phyloP scores from a whole-genome alignment of 2,329 filamentous ascomycete genomes.

The Ilyonectria robusta region DNA sequence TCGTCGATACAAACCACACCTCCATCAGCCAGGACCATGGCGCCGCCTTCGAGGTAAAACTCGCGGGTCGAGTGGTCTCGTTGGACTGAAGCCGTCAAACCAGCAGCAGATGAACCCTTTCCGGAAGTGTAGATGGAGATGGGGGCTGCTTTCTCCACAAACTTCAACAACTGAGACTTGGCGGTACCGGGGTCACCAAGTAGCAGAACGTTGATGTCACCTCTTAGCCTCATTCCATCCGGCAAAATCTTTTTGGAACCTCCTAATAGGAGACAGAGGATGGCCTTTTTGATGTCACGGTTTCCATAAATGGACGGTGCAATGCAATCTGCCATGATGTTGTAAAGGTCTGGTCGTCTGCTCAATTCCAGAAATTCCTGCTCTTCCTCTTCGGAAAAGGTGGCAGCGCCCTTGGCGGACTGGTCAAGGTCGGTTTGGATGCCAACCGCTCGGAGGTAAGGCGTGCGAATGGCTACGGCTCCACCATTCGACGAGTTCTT shows the following conservation, averaged over 20 bases:
- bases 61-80: slow-evolving; percentile 92
- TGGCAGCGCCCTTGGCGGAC: slow-evolving; percentile 84
- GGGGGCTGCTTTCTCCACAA: slow-evolving; percentile 95
- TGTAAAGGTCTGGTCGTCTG: slow-evolving; percentile 91
- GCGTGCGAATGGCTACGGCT: slow-evolving; percentile 94
- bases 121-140: slow-evolving; percentile 99
- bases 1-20: slow-evolving; percentile 99
- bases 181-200: slow-evolving; percentile 98
- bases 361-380: slow-evolving; percentile 96
- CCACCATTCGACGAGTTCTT: slow-evolving; percentile 81
- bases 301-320: slow-evolving; percentile 99
- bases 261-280: slow-evolving; percentile 91
- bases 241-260: slow-evolving; percentile 98
- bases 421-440: slow-evolving; percentile 93
- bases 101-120: slow-evolving; percentile 96
- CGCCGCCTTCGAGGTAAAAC: slow-evolving; percentile 97
- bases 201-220: slow-evolving; percentile 97
- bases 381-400: slow-evolving; percentile 95
- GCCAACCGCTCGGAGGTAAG: slow-evolving; percentile 92
- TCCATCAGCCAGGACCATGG: slow-evolving; percentile 97
- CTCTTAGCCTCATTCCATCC: slow-evolving; percentile 96
- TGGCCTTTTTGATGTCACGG: slow-evolving; percentile 95
- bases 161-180: slow-evolving; percentile 97
- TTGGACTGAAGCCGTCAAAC: slow-evolving; percentile 97
- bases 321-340: slow-evolving; percentile 90